Evolutionary conservation across 2,329 filamentous ascomycete species (phyloP), one percentile per base, ranked within the genome.

Genomic region (Aspergillus pseudotamarii): DNA sequence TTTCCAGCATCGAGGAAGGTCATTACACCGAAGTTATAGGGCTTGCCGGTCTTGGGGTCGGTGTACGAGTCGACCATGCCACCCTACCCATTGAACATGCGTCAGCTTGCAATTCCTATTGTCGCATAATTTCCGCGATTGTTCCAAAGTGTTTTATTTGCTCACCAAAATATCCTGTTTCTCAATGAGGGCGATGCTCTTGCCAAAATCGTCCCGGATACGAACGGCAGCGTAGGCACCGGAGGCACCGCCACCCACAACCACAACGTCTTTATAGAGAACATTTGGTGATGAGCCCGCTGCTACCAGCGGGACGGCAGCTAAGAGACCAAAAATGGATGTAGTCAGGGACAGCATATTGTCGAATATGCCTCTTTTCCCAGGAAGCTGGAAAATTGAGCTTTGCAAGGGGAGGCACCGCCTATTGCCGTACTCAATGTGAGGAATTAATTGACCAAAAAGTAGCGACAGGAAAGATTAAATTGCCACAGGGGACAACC

Each of bases 211-310:
- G 64, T 71, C 70, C 19, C 66, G 65, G n/a, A 72, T 36, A 19
- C 66, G 68, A 16, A 71, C 68, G 21, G 69, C 70, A 8, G 70
- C 69, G 53, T 72, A 71, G 23, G 69, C 67, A 55, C 70, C 70
- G 4, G 68, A 66, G 26, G 67, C 67, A 38, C 70, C 70, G 23
- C 70, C 69, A 19, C 70, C 70, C 34, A 72, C 64, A n/a, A 72
- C 53, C 16, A 61, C 67, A 41, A 72, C 64, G 57, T 72, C 69
- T 26, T 65, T 63, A 11, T 64, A 61, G 32, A 71, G 58, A 12
- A 65, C 53, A 19, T 66, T 51, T 19, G 63, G 28, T 23, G 26
- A 16, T 11, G 41, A 26, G 32, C 32, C 59, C 1, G 67, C 64
- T 26, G 54, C 21, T 4, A 43, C 59, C 10, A 67, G 32, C 11